Evolutionary conservation across 768 basidiomycete genomes (phyloP).

Genomic region (Naganishia vaughanmartiniae): DNA sequence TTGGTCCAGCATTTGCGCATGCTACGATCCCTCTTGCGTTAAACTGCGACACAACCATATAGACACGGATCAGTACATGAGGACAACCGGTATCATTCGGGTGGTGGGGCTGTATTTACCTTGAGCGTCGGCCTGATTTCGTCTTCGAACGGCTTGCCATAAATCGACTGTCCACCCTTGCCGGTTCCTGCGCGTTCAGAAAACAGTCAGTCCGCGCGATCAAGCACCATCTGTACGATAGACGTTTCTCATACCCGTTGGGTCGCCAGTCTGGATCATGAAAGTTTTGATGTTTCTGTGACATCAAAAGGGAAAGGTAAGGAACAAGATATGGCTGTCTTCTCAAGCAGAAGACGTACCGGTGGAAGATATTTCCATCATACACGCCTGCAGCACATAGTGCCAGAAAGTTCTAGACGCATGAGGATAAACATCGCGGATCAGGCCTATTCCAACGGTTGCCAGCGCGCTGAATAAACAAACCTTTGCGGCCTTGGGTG

Average conservation of each 20-base stretch:
- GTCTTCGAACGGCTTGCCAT: slow-evolving; percentile 87
- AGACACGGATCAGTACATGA: slow-evolving; percentile 15
- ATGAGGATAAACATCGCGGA: background rate
- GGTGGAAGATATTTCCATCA: slow-evolving; percentile 79
- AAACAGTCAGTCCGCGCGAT: slow-evolving; percentile 52
- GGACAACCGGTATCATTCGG: background rate
- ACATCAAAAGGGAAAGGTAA: background rate
- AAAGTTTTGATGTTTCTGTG: slow-evolving; percentile 85
- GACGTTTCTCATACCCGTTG: slow-evolving; percentile 36
- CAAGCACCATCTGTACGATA: no score
- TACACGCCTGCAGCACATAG: slow-evolving; percentile 87
- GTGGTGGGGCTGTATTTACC: slow-evolving; percentile 55
- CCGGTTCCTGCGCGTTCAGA: slow-evolving; percentile 70
- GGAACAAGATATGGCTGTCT: background rate
- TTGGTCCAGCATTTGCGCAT: slow-evolving; percentile 73
- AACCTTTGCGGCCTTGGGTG: slow-evolving; percentile 92
- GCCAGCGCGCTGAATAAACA: slow-evolving; percentile 19
- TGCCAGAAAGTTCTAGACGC: slow-evolving; percentile 82
- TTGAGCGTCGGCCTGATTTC: slow-evolving; percentile 92
- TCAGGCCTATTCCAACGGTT: background rate
- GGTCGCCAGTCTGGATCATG: slow-evolving; percentile 70
- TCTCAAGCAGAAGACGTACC: slow-evolving; percentile 39
- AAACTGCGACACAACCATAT: slow-evolving; percentile 61
- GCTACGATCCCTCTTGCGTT: slow-evolving; percentile 91
- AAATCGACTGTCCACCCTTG: slow-evolving; percentile 94